Base-by-base conservation (phyloP, 495 filamentous ascomycete species). In the Hypoxylon perforatum region DNA sequence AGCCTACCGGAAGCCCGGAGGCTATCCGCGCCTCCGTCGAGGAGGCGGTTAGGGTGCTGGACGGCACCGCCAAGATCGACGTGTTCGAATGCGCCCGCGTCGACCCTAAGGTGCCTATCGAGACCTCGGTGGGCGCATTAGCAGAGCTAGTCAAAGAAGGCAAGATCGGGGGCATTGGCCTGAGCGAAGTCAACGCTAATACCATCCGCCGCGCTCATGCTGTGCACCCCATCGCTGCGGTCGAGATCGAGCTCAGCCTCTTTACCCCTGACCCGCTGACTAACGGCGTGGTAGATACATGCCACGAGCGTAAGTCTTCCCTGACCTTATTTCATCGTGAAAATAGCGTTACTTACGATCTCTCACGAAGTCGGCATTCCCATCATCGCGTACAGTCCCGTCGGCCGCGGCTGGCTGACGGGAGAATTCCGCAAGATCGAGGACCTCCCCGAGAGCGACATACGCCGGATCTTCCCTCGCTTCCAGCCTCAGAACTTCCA, bases 11-110 rank as follows among this genome's bases (percentile, higher is more conserved):
- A 25, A 86, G 80, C 25, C 83, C 84, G 38, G 81, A 82, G 59
- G 84, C 84, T 45, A 81, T 91, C 11, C 82, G 85, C 17, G 80
- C 83, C 12, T 87, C 85, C 46, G 84, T 94, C 42, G 89, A 92
- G 17, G 85, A 90, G 54, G 87, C 84, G 60, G 69, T 92, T 35
- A 80, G 65, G 12, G 42, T 84, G 3, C 75, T 90, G 3, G 83
- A 85, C 55, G 88, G 87, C 8, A 88, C 85, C 56, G 92, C 91
- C 78, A 85, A 75, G 15, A 78, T 94, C 58, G 91, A 94, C 72
- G 83, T 93, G 53, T 94, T 91, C 62, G 86, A 91, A 73, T 85
- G 78, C 57, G 91, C 89, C 7, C 80, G 91, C 1, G 83, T 91
- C 21, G 91, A 93, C 63, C 79, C 81, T 1, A 83, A 84, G 0